Evolutionary conservation across 2,329 filamentous ascomycete genomes (phyloP), one percentile per base, ranked within the genome.

Genomic region (Beauveria sp.): DNA sequence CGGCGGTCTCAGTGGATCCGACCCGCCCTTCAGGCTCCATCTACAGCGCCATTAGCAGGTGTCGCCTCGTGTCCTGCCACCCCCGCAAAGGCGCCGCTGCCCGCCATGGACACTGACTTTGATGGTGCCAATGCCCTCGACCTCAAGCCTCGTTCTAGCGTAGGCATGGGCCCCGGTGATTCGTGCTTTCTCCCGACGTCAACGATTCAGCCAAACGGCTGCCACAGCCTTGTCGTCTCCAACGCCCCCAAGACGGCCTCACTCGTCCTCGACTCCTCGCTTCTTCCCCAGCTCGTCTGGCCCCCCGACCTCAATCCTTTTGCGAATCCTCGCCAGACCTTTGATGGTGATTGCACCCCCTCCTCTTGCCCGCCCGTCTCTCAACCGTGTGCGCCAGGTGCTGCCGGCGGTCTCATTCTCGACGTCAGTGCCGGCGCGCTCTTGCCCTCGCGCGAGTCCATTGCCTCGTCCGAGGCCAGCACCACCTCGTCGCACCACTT

Each of bases 381-480:
- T 9, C 53, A 54, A 38, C 38, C 53, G 1, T 57, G 38, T 31
- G 40, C 40, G 40, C 49, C 55, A 38, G 34, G 12, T 38, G 34
- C 34, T 38, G 18, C 22, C 55, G 34, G 34, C 10, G 46, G 56
- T 43, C 61, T 63, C 38, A 63, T 57, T 22, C 42, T 63, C 49
- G 61, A 63, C 52, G 43, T 60, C 51, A 45, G 42, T 46, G 45
- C 61, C 26, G 56, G 56, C 4, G 51, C 61, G 22, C 50, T 60
- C 31, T 28, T 58, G n/a, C 38, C 57, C 49, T 43, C 61, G n/a
- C 34, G 50, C n/a, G 59, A 61, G 8, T 54, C 59, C 24, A 45
- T 50, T 40, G 31, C 16, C 56, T 56, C 61, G 26, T 49, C 57
- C 3, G 24, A 26, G n/a, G 28, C 43, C 50, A 28, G 38, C 40